These are phyloP conservation scores for Wickerhamomyces canadensis DNA, from an alignment of 805 yeast genomes.

Conservation along the genomic window DNA sequence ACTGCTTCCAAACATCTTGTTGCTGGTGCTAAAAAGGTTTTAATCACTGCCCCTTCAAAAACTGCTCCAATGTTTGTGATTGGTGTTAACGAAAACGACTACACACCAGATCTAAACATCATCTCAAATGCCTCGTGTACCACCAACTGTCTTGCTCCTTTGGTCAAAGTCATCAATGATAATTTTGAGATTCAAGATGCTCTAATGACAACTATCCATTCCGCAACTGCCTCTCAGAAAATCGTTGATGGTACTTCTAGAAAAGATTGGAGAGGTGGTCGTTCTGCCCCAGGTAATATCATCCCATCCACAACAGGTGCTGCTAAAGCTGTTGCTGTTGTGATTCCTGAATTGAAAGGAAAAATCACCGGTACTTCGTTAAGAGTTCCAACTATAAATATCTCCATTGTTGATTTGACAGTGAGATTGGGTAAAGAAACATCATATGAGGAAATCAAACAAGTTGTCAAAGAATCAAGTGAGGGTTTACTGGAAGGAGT, in stretches of 20 bases:
- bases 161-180: constrained; percentile 86
- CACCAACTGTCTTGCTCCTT: constrained; percentile 93
- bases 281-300: constrained; percentile 93
- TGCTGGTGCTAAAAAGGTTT: constrained; percentile 93
- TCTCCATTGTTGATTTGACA: constrained; percentile 90
- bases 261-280: constrained; percentile 99
- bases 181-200: constrained; percentile 85
- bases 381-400: constrained; percentile 92
- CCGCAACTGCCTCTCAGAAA: constrained; percentile 95
- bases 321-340: constrained; percentile 96
- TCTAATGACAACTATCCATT: constrained; percentile 94
- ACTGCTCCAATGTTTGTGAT: constrained; percentile 95
- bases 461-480: constrained; percentile 68
- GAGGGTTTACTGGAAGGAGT: constrained; percentile 77
- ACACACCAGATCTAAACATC: constrained; percentile 69
- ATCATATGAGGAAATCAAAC: constrained; percentile 78
- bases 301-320: constrained; percentile 97
- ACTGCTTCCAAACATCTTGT: constrained; percentile 80
- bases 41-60: constrained; percentile 90
- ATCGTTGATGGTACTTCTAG: constrained; percentile 95
- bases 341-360: constrained; percentile 85
- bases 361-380: constrained; percentile 91
- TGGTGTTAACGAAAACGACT: constrained; percentile 83
- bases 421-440: constrained; percentile 73
- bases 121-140: constrained; percentile 94